A percentile compares a stretch with the other conserved stretches of the same genome.
Conservation (phyloP, 352 stramenopile species). For the Phytopythium vexans region DNA sequence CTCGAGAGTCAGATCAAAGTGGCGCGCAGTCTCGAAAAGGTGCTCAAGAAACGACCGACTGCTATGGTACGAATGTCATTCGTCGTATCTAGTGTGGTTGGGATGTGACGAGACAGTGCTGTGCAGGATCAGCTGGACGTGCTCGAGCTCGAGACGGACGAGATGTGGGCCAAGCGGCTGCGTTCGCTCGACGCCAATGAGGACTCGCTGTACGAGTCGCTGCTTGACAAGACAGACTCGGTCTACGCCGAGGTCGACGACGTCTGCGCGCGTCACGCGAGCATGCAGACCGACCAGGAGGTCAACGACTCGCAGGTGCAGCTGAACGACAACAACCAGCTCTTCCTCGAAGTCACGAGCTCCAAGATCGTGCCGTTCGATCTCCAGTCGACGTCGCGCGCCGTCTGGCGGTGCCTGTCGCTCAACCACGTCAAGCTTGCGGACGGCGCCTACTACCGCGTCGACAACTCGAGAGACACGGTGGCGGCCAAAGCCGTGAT, state of each 20-base stretch:
- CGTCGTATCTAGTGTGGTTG: neutral
- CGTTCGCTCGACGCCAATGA: slow-evolving; percentile 8
- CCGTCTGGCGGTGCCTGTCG: slow-evolving; percentile 36
- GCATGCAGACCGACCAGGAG: slow-evolving; percentile 27
- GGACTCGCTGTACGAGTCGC: slow-evolving; percentile 17
- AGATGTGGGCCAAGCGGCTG: slow-evolving; percentile 2
- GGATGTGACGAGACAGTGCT: neutral
- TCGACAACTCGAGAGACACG: slow-evolving; percentile 21
- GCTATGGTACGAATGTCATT: neutral
- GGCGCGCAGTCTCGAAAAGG: slow-evolving; percentile 39
- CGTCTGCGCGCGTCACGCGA: slow-evolving; percentile 19
- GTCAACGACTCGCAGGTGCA: slow-evolving; percentile 25
- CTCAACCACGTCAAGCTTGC: slow-evolving; percentile 28
- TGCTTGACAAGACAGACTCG: slow-evolving; percentile 19
- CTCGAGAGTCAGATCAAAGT: slow-evolving; percentile 46
- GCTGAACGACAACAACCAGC: slow-evolving; percentile 14
- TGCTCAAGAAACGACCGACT: slow-evolving; percentile 28
- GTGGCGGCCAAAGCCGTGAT: slow-evolving; percentile 46
- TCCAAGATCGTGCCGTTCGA: slow-evolving; percentile 44
- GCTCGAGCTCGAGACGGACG: neutral
- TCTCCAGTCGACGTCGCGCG: slow-evolving; percentile 28
- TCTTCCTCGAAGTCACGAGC: slow-evolving; percentile 36
- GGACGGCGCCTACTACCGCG: slow-evolving; percentile 33
- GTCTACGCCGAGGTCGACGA: slow-evolving; percentile 28
- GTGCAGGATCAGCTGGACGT: slow-evolving; percentile 3